These are phyloP conservation scores for Hordeum marinum DNA, from an alignment of 176 grass and related monocot species.

Conservation along the genomic window DNA sequence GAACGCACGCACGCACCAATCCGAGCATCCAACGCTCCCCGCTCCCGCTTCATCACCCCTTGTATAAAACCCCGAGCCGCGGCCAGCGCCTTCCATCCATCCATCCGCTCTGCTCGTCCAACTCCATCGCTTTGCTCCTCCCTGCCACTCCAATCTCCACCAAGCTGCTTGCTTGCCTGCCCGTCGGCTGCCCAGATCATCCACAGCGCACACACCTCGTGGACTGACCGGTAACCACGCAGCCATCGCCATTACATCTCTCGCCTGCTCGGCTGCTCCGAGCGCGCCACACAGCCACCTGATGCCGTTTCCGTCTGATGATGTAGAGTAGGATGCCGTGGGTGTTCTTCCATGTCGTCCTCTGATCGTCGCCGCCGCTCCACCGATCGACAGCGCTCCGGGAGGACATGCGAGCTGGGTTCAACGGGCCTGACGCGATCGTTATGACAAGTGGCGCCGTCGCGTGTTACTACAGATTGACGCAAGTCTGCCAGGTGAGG, in stretches of 20 bases:
- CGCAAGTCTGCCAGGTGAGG: constrained; percentile 59
- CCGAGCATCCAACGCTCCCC: constrained; percentile 31
- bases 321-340: constrained; percentile 27
- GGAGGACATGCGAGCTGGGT: constrained; percentile 26
- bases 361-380: constrained; percentile 12
- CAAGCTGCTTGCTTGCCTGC: background rate
- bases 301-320: background rate
- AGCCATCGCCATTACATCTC: background rate
- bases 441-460: constrained; percentile 49
- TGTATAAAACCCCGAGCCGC: constrained; percentile 22
- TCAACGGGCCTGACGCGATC: constrained; percentile 10
- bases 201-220: background rate
- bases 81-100: constrained; percentile 11
- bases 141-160: background rate
- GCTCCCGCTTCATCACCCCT: background rate
- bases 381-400: background rate
- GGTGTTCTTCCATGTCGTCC: constrained; percentile 40
- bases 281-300: background rate
- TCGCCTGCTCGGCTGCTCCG: background rate
- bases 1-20: constrained; percentile 12
- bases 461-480: constrained; percentile 46
- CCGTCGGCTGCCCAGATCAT: background rate
- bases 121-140: background rate
- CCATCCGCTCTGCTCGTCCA: background rate
- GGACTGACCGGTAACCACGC: background rate